These are phyloP conservation scores for Backusella sp. DNA, from an alignment of 192 early-diverging fungal species.

Conservation along the genomic window DNA sequence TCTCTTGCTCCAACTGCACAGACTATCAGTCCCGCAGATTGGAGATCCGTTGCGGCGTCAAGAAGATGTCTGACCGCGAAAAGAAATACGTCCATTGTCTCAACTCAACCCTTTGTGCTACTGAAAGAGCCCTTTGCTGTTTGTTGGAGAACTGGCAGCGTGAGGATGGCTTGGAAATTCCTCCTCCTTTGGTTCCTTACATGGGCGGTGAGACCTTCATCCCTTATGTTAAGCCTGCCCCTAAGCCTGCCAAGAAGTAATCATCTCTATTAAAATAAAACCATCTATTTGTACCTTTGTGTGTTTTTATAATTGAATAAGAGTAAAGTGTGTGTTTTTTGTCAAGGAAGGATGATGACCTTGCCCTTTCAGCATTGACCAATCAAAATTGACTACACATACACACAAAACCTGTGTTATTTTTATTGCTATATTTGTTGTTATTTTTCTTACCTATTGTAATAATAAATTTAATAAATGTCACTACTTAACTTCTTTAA, in stretches of 20 bases:
- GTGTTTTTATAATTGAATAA: background rate
- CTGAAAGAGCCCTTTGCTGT: conserved; percentile 93
- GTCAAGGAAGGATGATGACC: too few relatives aligned
- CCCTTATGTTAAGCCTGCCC: conserved; percentile 64
- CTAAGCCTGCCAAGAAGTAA: conserved; percentile 28
- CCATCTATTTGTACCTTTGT: background rate
- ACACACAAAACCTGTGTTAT: too few relatives aligned
- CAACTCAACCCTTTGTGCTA: conserved; percentile 96
- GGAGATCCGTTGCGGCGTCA: conserved; percentile 95
- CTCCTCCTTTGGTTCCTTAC: conserved; percentile 81
- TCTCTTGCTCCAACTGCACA: conserved; percentile 99
- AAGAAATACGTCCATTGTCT: conserved; percentile 98
- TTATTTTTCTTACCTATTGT: too few relatives aligned
- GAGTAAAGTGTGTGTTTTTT: too few relatives aligned
- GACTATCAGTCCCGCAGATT: conserved; percentile 95
- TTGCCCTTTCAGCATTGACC: background rate
- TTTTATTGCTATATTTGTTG: too few relatives aligned
- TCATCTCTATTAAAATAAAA: background rate
- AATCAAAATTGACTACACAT: background rate
- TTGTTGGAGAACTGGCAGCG: conserved; percentile 97
- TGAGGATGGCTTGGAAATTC: conserved; percentile 85
- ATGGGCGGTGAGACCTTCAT: conserved; percentile 94
- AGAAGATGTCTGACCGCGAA: conserved; percentile 92
- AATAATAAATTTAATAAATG: background rate
- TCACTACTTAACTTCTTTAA: conserved; percentile 7